Evolutionary conservation across 1,284 basidiomycete genomes (phyloP).

Genomic region (Cryptococcus sp.): DNA sequence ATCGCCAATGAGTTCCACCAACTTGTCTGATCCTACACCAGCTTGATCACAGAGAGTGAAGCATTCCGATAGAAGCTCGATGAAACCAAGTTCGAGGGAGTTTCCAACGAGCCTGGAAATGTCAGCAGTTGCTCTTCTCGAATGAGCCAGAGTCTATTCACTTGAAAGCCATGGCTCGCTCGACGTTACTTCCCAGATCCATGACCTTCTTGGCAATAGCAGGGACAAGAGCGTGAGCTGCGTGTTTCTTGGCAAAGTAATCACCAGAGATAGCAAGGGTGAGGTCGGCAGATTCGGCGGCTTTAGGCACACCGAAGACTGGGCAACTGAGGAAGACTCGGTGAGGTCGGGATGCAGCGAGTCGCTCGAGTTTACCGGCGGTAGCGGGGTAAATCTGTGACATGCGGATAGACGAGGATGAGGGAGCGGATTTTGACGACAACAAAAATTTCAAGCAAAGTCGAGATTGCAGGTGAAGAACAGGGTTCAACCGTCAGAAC

Average conservation of each 20-base stretch:
- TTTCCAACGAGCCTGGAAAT: conserved; percentile 39
- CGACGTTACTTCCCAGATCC: conserved; percentile 50
- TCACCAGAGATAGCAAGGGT: conserved; percentile 76
- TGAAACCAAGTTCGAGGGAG: conserved; percentile 46
- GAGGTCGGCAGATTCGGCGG: conserved; percentile 65
- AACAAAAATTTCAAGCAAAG: background rate
- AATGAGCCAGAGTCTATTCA: conserved; percentile 50
- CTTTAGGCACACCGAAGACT: conserved; percentile 65
- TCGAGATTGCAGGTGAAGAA: background rate
- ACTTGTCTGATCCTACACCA: conserved; percentile 63
- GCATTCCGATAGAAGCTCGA: conserved; percentile 74
- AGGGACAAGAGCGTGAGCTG: conserved; percentile 65
- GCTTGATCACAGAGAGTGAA: conserved; percentile 80
- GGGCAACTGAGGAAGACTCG: conserved; percentile 70
- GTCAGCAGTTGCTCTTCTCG: background rate
- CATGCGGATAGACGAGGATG: background rate
- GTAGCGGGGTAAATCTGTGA: conserved; percentile 63
- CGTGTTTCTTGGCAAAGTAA: conserved; percentile 75
- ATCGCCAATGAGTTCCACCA: conserved; percentile 57
- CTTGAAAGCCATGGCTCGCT: conserved; percentile 69
- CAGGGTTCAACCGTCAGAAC: background rate
- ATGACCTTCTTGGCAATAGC: conserved; percentile 67
- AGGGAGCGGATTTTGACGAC: background rate
- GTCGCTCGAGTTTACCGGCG: conserved; percentile 69
- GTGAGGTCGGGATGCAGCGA: conserved; percentile 60